Evolutionary conservation across 2,329 filamentous ascomycete genomes (phyloP), one percentile per base, ranked within the genome.

Genomic region (Aureobasidium leucospermi): DNA sequence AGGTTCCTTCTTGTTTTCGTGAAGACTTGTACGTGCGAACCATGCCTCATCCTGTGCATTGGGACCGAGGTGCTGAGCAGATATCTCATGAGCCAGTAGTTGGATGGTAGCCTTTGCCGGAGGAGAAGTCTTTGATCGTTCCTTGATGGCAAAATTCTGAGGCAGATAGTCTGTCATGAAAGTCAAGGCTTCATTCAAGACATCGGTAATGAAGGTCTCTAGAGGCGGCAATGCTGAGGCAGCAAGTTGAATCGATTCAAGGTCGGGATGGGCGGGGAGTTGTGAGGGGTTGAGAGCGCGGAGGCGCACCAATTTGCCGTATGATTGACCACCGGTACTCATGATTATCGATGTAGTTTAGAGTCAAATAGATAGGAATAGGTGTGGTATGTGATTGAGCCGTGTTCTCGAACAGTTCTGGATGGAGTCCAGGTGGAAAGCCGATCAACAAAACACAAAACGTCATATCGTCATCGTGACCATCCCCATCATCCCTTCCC

Each of bases 21-120:
- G 87, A 43, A 81, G 72, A 68, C 84, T 87, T 46, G 79, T 79
- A 59, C 88, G 79, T 42, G 82, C 82, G 57, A 80, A 80, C 87
- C 87, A 90, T 16, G 76, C 79, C 71, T 88, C 85, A 38, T 52
- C 41, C 16, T 56, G 41, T 41, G 38, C 15, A 57, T 62, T 49
- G 4, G 70, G 67, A 7, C 66, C 67, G 6, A 84, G 72, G 34
- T 78, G 77, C 38, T 72, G 68, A 1, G 73, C 72, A 7, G 75
- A 65, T 23, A 87, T 71, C 13, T 75, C 74, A 59, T 79, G 78
- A 65, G 82, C 76, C 61, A 77, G 79, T 23, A 86, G 69, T 62
- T 84, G 71, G 15, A 88, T 78, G 2, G 72, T 71, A 8, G 81
- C 79, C 15, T 71, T 70, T 1, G 80, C 80, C n/a, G 78, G 75